These are phyloP conservation scores for Triticum aestivum DNA, from an alignment of 176 grass and related monocot species.

Conservation along the genomic window DNA sequence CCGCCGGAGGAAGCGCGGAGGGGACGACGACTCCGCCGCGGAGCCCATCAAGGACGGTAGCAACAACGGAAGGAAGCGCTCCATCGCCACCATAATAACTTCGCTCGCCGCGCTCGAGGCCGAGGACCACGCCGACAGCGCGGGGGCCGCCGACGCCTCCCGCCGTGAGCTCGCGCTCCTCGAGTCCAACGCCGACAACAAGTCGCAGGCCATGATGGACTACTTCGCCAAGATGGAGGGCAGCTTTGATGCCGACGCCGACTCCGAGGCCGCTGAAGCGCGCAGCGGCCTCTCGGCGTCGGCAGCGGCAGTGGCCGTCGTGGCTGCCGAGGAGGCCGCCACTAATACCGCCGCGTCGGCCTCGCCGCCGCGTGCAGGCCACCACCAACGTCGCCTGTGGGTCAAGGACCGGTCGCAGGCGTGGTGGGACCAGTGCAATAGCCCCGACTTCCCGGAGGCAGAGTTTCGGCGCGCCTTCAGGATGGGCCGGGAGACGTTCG, in stretches of 20 bases:
- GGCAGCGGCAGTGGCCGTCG: constrained; percentile 12
- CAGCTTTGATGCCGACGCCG: constrained; percentile 52
- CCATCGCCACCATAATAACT: constrained; percentile 68
- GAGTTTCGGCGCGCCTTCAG: constrained; percentile 78
- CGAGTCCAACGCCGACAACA: constrained; percentile 59
- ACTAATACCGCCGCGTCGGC: background rate
- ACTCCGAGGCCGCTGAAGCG: constrained; percentile 48
- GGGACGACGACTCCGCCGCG: background rate
- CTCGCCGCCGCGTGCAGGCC: background rate
- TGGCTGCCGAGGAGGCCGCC: background rate
- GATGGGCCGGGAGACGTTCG: constrained; percentile 79
- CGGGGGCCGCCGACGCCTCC: constrained; percentile 40
- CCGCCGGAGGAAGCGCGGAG: constrained; percentile 38
- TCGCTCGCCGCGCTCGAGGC: constrained; percentile 69
- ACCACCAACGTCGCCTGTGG: constrained; percentile 79
- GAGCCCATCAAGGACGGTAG: background rate
- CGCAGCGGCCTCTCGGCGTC: constrained; percentile 29
- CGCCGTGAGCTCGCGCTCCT: constrained; percentile 66
- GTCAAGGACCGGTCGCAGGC: constrained; percentile 87
- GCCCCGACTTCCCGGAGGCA: constrained; percentile 67
- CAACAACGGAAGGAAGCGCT: constrained; percentile 54
- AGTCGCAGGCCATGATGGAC: constrained; percentile 64
- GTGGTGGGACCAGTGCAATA: constrained; percentile 85
- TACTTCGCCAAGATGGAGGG: constrained; percentile 77
- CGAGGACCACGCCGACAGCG: constrained; percentile 58